Percentiles rank a stretch among this genome's conserved stretches.
These are phyloP conservation scores for Populus simonii DNA, from an alignment of 345 rosid species.

Conservation along the genomic window DNA sequence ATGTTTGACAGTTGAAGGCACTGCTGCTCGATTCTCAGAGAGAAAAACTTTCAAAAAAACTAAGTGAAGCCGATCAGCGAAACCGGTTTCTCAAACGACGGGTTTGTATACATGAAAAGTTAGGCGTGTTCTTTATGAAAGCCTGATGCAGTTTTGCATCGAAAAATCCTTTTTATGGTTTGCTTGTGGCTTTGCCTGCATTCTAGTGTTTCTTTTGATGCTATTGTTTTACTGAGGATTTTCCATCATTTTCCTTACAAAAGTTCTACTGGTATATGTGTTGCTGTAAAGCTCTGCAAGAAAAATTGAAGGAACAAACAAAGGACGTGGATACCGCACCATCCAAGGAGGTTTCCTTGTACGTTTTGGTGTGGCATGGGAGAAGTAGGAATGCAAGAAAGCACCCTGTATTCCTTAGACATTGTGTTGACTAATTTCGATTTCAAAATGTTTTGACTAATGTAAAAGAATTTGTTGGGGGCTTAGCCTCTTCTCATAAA, in stretches of 20 bases:
- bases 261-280: too few species aligned
- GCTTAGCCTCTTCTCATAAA: not conserved
- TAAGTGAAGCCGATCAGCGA: constrained; percentile 97
- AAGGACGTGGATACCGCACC: too few species aligned
- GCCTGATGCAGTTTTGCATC: not conserved
- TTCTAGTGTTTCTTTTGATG: not conserved
- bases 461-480: not conserved
- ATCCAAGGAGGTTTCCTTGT: too few species aligned
- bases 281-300: too few species aligned
- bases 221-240: too few species aligned
- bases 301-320: too few species aligned
- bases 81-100: constrained; percentile 78
- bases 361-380: too few species aligned
- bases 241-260: too few species aligned
- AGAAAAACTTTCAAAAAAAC: constrained; percentile 55
- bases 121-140: not conserved
- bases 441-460: not conserved
- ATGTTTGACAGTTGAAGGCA: constrained; percentile 49
- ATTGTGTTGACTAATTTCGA: not conserved
- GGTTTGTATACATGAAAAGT: constrained; percentile 37
- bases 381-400: not conserved
- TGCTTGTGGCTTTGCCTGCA: not conserved
- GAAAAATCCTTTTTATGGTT: not conserved
- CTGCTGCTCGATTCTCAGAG: constrained; percentile 72
- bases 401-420: not conserved